Evolutionary conservation across 2,329 filamentous ascomycete genomes (phyloP), one percentile per base, ranked within the genome.

Genomic region (Fusarium solani-melongenae): DNA sequence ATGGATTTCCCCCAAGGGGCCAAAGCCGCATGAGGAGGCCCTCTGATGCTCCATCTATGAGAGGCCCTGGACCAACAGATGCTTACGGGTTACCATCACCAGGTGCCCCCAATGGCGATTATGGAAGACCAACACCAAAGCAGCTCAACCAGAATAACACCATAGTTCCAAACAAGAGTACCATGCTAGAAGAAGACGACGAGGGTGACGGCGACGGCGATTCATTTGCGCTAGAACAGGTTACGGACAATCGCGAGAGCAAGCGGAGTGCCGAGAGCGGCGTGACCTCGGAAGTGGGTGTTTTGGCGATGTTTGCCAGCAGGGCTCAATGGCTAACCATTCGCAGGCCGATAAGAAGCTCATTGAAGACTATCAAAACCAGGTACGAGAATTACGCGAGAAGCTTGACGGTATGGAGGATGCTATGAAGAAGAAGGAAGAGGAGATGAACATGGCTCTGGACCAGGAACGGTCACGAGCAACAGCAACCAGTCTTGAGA

Each of bases 91-190:
- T 90, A 55, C 92, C 89, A 69, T 86, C 88, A 12, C 90, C 90
- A 9, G 86, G 88, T 61, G 71, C 89, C 57, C 86, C 86, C 8
- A 88, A 88, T 55, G 90, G 91, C 77, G 91, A 93, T 61, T 93
- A 91, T 73, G 92, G 92, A 46, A 89, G 94, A 53, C 95, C 95
- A 6, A 90, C 94, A 74, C 93, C 94, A 17, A 98, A 97, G 80
- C 95, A 95, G 39, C 95, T 97, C 74, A 84, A 83, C 56, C 95
- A 98, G 80, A 96, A 93, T 80, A 98, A 97, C 80, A 98, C 95
- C 0, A 97, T 98, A 78, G 93, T 98, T 34, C 96, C 96, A 1
- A 98, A 98, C 81, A 99, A 98, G 84, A 97, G 96, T 78, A 98
- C 94, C 1, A 95, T 98, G 92, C 91, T 98, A 2, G 96, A 99